Conservation (phyloP, 331 rosid genomes). For the Arachis monticola region DNA sequence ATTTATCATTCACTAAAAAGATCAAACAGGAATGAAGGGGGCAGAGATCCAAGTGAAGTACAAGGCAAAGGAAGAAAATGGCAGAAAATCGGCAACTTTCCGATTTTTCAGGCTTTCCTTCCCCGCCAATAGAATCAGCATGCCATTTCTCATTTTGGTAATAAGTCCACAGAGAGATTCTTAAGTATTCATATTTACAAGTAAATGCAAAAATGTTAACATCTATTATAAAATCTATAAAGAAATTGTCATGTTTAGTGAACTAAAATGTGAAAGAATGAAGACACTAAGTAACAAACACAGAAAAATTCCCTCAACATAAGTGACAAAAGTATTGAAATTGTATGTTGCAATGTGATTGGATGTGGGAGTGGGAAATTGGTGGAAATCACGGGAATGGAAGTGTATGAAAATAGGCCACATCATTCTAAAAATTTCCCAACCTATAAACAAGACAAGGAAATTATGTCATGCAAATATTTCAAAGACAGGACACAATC, state of each 20-base stretch:
- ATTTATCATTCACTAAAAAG: not conserved
- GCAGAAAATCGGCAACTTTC: conserved; percentile 3
- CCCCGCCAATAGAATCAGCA: not conserved
- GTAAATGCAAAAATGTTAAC: not conserved
- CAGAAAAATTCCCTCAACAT: not conserved
- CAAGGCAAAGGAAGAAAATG: conserved; percentile 8
- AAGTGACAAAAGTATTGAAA: not conserved
- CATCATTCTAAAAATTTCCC: not conserved
- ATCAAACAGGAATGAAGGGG: conserved; percentile 2
- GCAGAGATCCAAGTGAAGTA: conserved; percentile 24
- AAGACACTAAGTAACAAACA: not conserved
- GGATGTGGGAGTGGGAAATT: not conserved
- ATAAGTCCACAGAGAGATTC: not conserved
- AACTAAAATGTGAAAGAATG: not conserved
- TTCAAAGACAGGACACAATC: not conserved
- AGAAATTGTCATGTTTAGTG: conserved; percentile 3
- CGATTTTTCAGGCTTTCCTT: conserved; percentile 3
- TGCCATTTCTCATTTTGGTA: not conserved
- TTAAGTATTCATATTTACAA: not conserved
- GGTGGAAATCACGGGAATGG: not conserved
- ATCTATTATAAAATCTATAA: conserved; percentile 2
- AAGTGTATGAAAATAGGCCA: not conserved
- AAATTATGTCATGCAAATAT: not conserved
- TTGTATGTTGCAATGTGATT: not conserved
- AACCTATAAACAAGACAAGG: conserved; percentile 10